phyloP scores from a whole-genome alignment of 495 filamentous ascomycete species.

The Penicillium goetzii region DNA sequence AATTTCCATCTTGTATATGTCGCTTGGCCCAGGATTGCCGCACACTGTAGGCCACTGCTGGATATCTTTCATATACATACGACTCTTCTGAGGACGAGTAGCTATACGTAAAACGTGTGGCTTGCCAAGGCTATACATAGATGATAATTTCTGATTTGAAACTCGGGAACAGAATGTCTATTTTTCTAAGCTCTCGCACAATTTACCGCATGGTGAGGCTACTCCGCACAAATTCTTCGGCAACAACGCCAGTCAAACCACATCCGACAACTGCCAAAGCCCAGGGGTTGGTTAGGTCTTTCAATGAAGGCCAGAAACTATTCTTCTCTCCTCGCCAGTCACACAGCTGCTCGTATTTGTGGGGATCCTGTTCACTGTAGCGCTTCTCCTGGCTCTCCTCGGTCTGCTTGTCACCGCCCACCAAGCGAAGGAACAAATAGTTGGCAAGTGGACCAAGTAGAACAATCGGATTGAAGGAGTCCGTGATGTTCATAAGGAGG shows the following conservation, averaged over 20 bases:
- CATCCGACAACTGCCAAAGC: conserved; percentile 52
- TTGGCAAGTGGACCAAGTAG: conserved; percentile 59
- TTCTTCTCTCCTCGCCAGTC: conserved; percentile 56
- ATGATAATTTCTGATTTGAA: background rate
- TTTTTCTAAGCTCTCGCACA: background rate
- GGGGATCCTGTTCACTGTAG: conserved; percentile 47
- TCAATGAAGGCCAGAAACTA: conserved; percentile 57
- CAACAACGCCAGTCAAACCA: conserved; percentile 42
- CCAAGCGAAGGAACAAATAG: conserved; percentile 59
- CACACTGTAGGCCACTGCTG: background rate
- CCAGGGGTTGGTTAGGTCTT: conserved; percentile 57
- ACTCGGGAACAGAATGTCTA: background rate
- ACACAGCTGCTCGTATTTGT: conserved; percentile 55
- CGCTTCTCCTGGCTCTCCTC: conserved; percentile 55
- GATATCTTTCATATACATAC: background rate
- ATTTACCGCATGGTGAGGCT: conserved; percentile 6
- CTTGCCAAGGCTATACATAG: too few species aligned
- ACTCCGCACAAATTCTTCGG: conserved; percentile 30
- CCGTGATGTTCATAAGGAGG: conserved; percentile 48
- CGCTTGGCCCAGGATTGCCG: too few species aligned
- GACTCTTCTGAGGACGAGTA: too few species aligned
- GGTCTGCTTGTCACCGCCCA: conserved; percentile 58
- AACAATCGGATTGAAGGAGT: conserved; percentile 55
- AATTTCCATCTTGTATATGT: too few species aligned
- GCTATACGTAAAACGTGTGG: too few species aligned